These are phyloP conservation scores for Leptographium procerum DNA, from an alignment of 2,329 filamentous ascomycete genomes.

Conservation along the genomic window DNA sequence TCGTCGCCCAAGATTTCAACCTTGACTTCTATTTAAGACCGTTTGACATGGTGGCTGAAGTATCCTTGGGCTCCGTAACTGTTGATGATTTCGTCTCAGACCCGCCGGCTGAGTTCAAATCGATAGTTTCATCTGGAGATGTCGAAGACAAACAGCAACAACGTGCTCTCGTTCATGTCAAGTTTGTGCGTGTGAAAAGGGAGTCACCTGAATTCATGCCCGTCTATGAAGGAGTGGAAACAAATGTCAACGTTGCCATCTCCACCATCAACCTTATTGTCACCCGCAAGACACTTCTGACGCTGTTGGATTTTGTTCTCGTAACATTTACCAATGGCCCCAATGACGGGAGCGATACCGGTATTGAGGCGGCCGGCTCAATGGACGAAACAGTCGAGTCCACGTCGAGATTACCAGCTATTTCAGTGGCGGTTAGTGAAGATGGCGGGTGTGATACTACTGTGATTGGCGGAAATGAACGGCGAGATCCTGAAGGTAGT, in stretches of 20 bases:
- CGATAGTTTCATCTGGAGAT: slow-evolving; percentile 81
- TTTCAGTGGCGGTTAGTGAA: neutral
- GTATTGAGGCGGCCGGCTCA: slow-evolving; percentile 25
- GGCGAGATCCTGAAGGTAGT: slow-evolving; percentile 31
- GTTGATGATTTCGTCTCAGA: slow-evolving; percentile 94
- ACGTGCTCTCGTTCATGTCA: slow-evolving; percentile 75
- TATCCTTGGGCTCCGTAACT: slow-evolving; percentile 73
- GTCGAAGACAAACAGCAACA: slow-evolving; percentile 61
- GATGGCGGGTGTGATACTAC: neutral
- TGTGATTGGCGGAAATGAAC: neutral
- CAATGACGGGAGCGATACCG: slow-evolving; percentile 27
- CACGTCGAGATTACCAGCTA: neutral
- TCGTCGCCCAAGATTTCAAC: slow-evolving; percentile 81
- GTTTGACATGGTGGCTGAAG: slow-evolving; percentile 88
- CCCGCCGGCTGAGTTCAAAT: slow-evolving; percentile 82
- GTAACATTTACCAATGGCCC: slow-evolving; percentile 66
- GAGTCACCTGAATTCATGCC: slow-evolving; percentile 88
- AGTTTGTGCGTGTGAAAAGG: slow-evolving; percentile 79
- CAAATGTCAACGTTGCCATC: slow-evolving; percentile 79
- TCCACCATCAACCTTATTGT: slow-evolving; percentile 96
- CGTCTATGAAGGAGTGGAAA: slow-evolving; percentile 86
- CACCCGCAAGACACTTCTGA: slow-evolving; percentile 83
- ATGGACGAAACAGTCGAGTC: neutral
- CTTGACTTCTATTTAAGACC: slow-evolving; percentile 79
- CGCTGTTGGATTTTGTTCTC: slow-evolving; percentile 85